A percentile compares a stretch with the other conserved stretches of the same genome.
Conservation (phyloP, 75 land plant genomes). For the Pinus taeda region DNA sequence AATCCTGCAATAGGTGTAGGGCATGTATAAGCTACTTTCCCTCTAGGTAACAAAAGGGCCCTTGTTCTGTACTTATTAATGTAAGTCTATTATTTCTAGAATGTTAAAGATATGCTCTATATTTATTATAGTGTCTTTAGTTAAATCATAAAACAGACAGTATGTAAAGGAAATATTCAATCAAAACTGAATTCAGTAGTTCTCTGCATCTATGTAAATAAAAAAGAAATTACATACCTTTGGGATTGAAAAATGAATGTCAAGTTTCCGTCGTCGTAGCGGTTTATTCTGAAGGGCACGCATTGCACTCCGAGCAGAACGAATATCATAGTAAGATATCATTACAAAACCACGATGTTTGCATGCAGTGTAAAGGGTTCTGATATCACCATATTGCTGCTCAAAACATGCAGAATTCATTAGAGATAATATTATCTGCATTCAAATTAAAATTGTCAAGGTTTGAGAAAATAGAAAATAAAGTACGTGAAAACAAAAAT, state of each 20-base stretch:
- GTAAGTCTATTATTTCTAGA: no score
- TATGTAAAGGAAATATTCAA: background rate
- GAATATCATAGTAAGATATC: constrained; percentile 97
- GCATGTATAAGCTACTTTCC: no score
- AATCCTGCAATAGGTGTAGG: no score
- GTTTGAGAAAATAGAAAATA: background rate
- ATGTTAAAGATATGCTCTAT: no score
- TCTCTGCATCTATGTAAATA: background rate
- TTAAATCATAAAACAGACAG: no score
- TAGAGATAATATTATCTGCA: background rate
- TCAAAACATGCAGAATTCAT: background rate
- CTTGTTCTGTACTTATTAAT: no score
- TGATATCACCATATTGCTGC: constrained; percentile 94
- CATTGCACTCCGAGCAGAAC: constrained; percentile 94
- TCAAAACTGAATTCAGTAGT: background rate
- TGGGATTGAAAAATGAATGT: constrained; percentile 96
- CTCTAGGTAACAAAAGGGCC: no score
- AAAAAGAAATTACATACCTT: constrained; percentile 47
- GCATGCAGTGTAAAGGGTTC: constrained; percentile 91
- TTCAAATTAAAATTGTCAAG: background rate
- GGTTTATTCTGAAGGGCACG: constrained; percentile 92
- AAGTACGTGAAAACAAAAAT: background rate
- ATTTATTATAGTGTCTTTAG: no score
- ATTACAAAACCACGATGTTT: constrained; percentile 98
- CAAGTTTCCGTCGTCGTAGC: constrained; percentile 83